These are phyloP conservation scores for Fusarium sp. DNA, from an alignment of 2,329 filamentous ascomycete species.

Conservation along the genomic window DNA sequence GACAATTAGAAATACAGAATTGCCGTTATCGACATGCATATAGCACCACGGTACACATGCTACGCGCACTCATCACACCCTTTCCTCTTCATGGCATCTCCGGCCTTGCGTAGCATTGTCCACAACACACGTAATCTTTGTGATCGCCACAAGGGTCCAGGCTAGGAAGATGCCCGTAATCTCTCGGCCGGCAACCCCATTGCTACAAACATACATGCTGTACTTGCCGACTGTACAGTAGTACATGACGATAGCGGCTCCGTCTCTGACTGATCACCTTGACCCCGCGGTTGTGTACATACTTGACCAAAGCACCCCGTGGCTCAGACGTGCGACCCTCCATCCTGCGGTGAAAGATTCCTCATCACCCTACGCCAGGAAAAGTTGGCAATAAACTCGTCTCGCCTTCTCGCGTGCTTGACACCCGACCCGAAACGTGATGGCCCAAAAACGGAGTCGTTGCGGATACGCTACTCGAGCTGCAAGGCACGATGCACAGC, in stretches of 20 bases:
- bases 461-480: constrained; percentile 28
- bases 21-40: background rate
- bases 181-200: constrained; percentile 2
- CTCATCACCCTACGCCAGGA: background rate
- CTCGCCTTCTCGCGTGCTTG: constrained; percentile 27
- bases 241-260: constrained; percentile 25
- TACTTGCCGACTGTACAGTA: no score
- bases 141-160: constrained; percentile 28
- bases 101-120: constrained; percentile 6
- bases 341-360: constrained; percentile 9
- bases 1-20: constrained; percentile 23
- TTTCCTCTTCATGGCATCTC: constrained; percentile 14
- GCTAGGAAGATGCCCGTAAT: constrained; percentile 2
- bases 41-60: background rate
- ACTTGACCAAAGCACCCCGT: constrained; percentile 27
- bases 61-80: constrained; percentile 27
- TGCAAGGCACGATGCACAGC: constrained; percentile 45
- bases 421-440: constrained; percentile 32
- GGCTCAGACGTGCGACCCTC: constrained; percentile 37
- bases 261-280: constrained; percentile 35
- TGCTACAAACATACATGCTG: background rate
- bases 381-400: constrained; percentile 20
- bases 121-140: constrained; percentile 31
- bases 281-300: constrained; percentile 18
- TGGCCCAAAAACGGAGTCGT: constrained; percentile 28